phyloP scores from a whole-genome alignment of 768 basidiomycete species.

The Punctularia strigosozonata region DNA sequence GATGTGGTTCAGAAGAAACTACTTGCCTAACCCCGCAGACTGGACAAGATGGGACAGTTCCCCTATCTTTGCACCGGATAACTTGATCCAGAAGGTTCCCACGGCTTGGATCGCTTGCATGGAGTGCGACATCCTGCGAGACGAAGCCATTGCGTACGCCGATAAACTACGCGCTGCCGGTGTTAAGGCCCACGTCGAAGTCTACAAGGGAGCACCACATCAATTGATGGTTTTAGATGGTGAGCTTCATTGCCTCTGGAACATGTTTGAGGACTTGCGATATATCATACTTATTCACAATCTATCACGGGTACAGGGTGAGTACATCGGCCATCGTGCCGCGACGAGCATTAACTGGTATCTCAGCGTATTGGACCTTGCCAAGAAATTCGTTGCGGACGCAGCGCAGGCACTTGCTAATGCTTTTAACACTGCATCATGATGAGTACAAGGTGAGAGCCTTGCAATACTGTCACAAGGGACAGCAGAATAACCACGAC shows the following conservation, averaged over 20 bases:
- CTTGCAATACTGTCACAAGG: conserved; percentile 1
- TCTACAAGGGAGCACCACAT: conserved; percentile 59
- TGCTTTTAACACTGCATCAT: conserved; percentile 15
- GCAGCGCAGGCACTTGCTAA: conserved; percentile 21
- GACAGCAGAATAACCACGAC: background rate
- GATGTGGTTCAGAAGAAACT: conserved; percentile 64
- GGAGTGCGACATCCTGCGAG: conserved; percentile 54
- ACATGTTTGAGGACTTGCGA: too few relatives aligned
- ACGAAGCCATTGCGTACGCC: conserved; percentile 56
- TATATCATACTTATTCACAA: background rate
- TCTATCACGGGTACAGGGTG: conserved; percentile 7
- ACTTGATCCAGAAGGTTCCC: conserved; percentile 36
- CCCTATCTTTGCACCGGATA: conserved; percentile 55
- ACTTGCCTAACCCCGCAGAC: conserved; percentile 51
- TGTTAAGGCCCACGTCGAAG: conserved; percentile 37
- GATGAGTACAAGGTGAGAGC: background rate
- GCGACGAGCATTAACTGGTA: conserved; percentile 1
- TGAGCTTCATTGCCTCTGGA: conserved; percentile 17
- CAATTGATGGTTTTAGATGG: conserved; percentile 69
- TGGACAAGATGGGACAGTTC: conserved; percentile 58
- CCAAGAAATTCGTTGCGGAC: conserved; percentile 25
- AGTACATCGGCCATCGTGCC: conserved; percentile 4
- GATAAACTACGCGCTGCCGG: conserved; percentile 42
- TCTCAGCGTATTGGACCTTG: conserved; percentile 23
- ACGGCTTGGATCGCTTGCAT: conserved; percentile 51